Conservation (phyloP, 345 rosid species). For the Salix purpurea region DNA sequence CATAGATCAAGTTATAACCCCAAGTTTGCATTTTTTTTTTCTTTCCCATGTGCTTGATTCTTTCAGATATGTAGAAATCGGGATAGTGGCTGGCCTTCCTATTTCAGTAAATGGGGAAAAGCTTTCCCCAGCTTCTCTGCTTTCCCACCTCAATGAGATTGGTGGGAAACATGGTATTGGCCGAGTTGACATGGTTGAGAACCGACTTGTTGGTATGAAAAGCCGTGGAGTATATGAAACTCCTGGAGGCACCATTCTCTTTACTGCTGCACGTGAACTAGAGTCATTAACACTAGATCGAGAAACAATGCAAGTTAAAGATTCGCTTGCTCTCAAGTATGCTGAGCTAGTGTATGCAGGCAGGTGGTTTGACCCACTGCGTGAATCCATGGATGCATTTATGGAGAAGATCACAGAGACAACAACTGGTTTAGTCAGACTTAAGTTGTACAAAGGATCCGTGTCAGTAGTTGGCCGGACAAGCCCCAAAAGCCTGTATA, state of each 20-base stretch:
- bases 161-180: slow-evolving; percentile 90
- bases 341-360: slow-evolving; percentile 95
- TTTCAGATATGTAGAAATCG: slow-evolving; percentile 63
- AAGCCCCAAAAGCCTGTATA: slow-evolving; percentile 74
- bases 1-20: too few species aligned
- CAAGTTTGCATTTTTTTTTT: neutral
- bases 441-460: slow-evolving; percentile 81
- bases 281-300: slow-evolving; percentile 84
- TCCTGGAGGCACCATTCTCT: slow-evolving; percentile 93
- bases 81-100: slow-evolving; percentile 68
- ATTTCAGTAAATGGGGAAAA: slow-evolving; percentile 62
- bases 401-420: slow-evolving; percentile 77
- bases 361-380: slow-evolving; percentile 87
- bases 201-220: slow-evolving; percentile 92
- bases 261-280: slow-evolving; percentile 66
- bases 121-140: slow-evolving; percentile 74
- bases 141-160: slow-evolving; percentile 59
- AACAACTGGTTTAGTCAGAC: slow-evolving; percentile 65
- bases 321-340: slow-evolving; percentile 67
- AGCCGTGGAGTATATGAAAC: slow-evolving; percentile 97
- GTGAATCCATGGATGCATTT: slow-evolving; percentile 77
- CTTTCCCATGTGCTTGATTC: neutral
- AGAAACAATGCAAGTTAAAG: slow-evolving; percentile 79
- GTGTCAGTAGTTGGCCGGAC: slow-evolving; percentile 53
- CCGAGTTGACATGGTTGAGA: slow-evolving; percentile 87